Conservation (phyloP, 768 basidiomycete genomes). For the Mycena leptocephala region DNA sequence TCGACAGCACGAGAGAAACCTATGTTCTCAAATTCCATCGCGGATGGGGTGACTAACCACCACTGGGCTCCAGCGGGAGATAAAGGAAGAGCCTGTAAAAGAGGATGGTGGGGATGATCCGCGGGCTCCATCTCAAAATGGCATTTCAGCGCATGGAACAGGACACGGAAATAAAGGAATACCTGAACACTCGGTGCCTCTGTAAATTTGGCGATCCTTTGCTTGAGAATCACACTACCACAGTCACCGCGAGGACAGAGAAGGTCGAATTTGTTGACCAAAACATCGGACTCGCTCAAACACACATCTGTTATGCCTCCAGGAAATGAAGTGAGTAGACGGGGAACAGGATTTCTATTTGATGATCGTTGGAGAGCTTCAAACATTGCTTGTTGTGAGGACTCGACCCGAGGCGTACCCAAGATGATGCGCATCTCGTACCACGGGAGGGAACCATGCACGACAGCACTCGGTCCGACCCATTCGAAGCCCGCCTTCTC, state of each 20-base stretch:
- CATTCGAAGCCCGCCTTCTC: conserved; percentile 74
- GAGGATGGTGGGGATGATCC: conserved; percentile 54
- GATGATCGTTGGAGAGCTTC: conserved; percentile 67
- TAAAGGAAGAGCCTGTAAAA: conserved; percentile 69
- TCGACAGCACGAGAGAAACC: conserved; percentile 80
- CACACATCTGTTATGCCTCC: conserved; percentile 62
- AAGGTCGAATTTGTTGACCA: conserved; percentile 76
- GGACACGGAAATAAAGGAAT: conserved; percentile 47
- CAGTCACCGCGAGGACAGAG: conserved; percentile 80
- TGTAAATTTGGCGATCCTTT: conserved; percentile 68
- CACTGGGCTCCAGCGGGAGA: conserved; percentile 73
- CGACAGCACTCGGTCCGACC: conserved; percentile 70
- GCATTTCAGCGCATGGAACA: conserved; percentile 44
- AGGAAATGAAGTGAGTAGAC: conserved; percentile 62
- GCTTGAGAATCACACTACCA: conserved; percentile 80
- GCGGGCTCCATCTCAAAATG: conserved; percentile 71
- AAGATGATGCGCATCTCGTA: conserved; percentile 70
- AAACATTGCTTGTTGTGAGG: conserved; percentile 61
- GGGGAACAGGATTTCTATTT: conserved; percentile 50
- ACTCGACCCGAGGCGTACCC: conserved; percentile 17
- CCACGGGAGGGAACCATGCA: conserved; percentile 76
- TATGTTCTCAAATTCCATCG: conserved; percentile 92
- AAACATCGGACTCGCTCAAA: conserved; percentile 36
- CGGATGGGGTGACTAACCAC: conserved; percentile 85
- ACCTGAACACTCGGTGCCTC: conserved; percentile 76